Conservation (phyloP, 768 basidiomycete genomes). For the Termitomyces sp. region DNA sequence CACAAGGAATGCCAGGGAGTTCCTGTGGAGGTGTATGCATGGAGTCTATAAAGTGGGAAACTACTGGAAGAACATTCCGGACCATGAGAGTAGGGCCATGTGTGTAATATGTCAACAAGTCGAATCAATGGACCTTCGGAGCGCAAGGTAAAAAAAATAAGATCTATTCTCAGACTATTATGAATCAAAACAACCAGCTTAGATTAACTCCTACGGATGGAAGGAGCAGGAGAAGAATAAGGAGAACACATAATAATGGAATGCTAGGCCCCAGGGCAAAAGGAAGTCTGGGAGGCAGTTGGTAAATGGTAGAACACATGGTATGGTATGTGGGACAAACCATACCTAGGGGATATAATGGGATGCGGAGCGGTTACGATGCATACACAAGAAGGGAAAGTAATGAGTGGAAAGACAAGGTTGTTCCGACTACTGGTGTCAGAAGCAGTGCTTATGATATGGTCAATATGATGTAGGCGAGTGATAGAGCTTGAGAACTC, state of each 20-base stretch:
- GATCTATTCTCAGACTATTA: too few species aligned
- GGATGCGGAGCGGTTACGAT: not conserved
- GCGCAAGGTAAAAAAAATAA: too few species aligned
- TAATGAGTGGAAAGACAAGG: fast-evolving
- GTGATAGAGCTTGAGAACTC: not conserved
- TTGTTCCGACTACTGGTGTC: not conserved
- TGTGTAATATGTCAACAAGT: not conserved
- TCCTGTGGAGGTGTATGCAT: not conserved
- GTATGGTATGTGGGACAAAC: not conserved
- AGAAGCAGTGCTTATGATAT: not conserved
- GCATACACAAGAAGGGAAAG: not conserved
- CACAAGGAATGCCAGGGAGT: not conserved
- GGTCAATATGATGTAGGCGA: not conserved
- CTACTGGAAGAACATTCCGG: not conserved
- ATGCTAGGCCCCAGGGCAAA: not conserved
- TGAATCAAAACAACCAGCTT: too few species aligned
- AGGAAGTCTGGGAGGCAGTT: not conserved
- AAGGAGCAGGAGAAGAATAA: too few species aligned
- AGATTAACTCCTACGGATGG: too few species aligned
- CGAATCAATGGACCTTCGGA: too few species aligned
- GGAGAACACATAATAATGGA: not conserved
- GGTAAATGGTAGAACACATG: not conserved
- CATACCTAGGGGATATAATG: not conserved
- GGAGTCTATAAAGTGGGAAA: not conserved
- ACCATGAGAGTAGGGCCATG: not conserved